Evolutionary conservation across 2,329 filamentous ascomycete species (phyloP).

Genomic region (Monosporascus ibericus): DNA sequence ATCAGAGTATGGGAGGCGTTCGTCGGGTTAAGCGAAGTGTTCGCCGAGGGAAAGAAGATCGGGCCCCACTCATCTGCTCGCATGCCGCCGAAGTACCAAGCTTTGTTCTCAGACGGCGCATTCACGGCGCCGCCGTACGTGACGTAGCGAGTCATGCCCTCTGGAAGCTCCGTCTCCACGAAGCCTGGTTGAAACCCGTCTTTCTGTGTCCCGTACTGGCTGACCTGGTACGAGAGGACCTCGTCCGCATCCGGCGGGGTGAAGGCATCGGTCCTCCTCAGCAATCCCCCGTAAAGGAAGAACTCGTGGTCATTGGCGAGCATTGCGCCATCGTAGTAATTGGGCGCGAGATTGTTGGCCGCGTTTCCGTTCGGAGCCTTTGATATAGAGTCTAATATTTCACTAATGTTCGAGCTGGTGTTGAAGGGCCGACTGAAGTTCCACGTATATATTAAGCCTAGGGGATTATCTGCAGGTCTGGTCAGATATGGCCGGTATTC

Average conservation of each 20-base stretch:
- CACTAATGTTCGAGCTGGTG: constrained; percentile 45
- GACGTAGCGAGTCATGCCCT: constrained; percentile 52
- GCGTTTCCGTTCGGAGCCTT: constrained; percentile 39
- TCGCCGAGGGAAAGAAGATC: constrained; percentile 33
- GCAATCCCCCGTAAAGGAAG: constrained; percentile 57
- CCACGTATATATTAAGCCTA: constrained; percentile 49
- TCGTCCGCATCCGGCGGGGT: constrained; percentile 34
- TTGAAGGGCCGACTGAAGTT: constrained; percentile 55
- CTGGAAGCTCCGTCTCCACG: constrained; percentile 31
- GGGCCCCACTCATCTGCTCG: constrained; percentile 42
- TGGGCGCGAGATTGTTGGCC: constrained; percentile 47
- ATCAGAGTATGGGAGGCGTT: constrained; percentile 52
- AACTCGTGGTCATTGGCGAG: constrained; percentile 59
- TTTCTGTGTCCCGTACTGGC: constrained; percentile 43
- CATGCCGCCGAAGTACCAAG: constrained; percentile 66
- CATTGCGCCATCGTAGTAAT: constrained; percentile 57
- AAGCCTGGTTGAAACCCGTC: constrained; percentile 39
- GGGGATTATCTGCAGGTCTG: constrained; percentile 38
- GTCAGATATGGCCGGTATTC: constrained; percentile 2
- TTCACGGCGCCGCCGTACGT: constrained; percentile 58
- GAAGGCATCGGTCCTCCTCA: constrained; percentile 28
- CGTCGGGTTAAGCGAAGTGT: constrained; percentile 31
- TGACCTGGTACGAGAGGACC: constrained; percentile 45
- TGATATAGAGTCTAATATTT: constrained; percentile 39
- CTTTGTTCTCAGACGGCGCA: constrained; percentile 63